Percentiles rank a stretch among this genome's conserved stretches.
Evolutionary conservation across 1,284 basidiomycete genomes (phyloP).

Genomic region (Marasmius oreades): DNA sequence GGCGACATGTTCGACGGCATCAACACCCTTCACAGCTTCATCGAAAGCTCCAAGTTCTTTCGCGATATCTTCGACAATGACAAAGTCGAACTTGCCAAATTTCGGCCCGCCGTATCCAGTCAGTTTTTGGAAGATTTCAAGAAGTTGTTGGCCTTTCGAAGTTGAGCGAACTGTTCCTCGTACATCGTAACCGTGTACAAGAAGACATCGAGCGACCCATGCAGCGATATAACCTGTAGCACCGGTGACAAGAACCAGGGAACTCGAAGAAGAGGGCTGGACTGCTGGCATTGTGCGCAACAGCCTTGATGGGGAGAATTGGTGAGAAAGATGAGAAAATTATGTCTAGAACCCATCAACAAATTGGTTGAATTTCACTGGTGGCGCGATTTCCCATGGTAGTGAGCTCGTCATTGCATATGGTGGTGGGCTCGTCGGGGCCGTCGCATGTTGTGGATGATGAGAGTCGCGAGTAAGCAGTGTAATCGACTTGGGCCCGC

Average conservation of each 20-base stretch:
- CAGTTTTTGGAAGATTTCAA: slow-evolving; percentile 17
- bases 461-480: too few species aligned
- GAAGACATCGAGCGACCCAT: slow-evolving; percentile 19
- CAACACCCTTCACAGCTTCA: slow-evolving; percentile 27
- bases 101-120: slow-evolving; percentile 4
- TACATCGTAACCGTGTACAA: slow-evolving; percentile 20
- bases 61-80: slow-evolving; percentile 25
- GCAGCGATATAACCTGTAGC: slow-evolving; percentile 20
- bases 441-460: too few species aligned
- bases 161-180: slow-evolving; percentile 26
- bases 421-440: too few species aligned
- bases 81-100: slow-evolving; percentile 22
- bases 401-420: too few species aligned
- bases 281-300: too few species aligned
- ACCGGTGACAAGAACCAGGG: slow-evolving; percentile 25
- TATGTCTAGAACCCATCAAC: too few species aligned
- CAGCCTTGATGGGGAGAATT: too few species aligned
- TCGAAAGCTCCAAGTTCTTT: slow-evolving; percentile 30
- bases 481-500: too few species aligned
- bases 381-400: too few species aligned
- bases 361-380: too few species aligned
- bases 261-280: background rate
- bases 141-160: slow-evolving; percentile 23
- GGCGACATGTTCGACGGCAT: slow-evolving; percentile 27
- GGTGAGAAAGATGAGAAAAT: too few species aligned